Conservation (phyloP, 1,284 basidiomycete genomes). For the Fomitiporia mediterranea region DNA sequence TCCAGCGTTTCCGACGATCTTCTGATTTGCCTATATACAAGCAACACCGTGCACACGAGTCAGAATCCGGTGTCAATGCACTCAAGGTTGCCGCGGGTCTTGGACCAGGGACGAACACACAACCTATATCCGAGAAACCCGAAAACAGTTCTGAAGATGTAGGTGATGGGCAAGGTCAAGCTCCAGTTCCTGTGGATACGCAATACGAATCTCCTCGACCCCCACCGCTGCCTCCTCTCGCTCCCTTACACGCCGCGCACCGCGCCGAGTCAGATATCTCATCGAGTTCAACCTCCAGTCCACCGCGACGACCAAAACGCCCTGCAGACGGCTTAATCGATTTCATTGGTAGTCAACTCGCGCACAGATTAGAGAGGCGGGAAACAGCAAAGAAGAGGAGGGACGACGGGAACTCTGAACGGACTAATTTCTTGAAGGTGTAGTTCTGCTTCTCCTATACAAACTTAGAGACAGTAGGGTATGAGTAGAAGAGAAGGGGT, state of each 20-base stretch:
- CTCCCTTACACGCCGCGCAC: neutral
- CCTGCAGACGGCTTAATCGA: constrained; percentile 16
- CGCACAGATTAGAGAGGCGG: constrained; percentile 1
- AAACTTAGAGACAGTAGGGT: no score
- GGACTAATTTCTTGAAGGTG: constrained; percentile 20
- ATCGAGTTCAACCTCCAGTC: neutral
- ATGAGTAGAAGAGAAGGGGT: no score
- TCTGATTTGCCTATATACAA: neutral
- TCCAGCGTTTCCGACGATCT: neutral
- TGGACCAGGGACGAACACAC: neutral
- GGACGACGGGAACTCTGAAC: constrained; percentile 15
- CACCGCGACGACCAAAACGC: constrained; percentile 12
- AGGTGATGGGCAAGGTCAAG: no score
- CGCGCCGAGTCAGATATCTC: neutral
- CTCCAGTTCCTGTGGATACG: no score
- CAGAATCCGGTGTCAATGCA: neutral
- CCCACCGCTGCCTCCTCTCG: no score
- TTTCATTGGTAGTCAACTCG: constrained; percentile 15
- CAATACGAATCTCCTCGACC: no score
- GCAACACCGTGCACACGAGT: neutral
- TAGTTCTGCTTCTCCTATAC: no score
- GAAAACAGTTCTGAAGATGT: neutral
- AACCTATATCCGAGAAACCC: neutral
- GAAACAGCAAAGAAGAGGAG: neutral
- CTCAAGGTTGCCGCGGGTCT: neutral